Evolutionary conservation across 768 basidiomycete genomes (phyloP).

Genomic region (Boletus vermiculosoides): DNA sequence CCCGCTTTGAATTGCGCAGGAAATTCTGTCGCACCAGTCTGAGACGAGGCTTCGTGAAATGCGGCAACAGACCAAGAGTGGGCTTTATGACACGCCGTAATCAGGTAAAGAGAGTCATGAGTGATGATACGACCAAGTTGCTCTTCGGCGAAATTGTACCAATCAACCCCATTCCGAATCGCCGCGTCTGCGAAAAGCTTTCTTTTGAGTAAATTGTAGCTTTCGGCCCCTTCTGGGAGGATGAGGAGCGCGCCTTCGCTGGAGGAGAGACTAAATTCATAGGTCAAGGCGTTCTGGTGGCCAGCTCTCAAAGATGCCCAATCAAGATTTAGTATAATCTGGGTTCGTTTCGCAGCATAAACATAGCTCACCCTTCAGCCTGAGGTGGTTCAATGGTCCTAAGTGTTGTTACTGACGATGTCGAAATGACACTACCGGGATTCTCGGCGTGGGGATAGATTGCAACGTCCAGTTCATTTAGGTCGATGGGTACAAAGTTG

Average conservation of each 20-base stretch:
- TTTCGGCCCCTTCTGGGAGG: conserved; percentile 30
- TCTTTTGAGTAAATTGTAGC: conserved; percentile 20
- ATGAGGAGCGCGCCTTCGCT: conserved; percentile 31
- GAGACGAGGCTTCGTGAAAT: conserved; percentile 6
- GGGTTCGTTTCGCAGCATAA: neutral
- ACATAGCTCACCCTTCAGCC: neutral
- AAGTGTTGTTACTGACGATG: conserved; percentile 4
- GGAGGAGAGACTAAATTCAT: conserved; percentile 14
- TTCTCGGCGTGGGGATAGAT: conserved; percentile 7
- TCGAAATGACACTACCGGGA: conserved; percentile 12
- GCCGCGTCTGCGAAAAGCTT: conserved; percentile 22
- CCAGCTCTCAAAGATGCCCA: neutral
- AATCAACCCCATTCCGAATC: conserved; percentile 17
- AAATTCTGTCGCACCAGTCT: neutral
- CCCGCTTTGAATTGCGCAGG: conserved; percentile 17
- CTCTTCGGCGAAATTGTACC: conserved; percentile 29
- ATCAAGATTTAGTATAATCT: neutral
- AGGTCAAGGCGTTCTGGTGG: neutral
- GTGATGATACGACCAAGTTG: conserved; percentile 12
- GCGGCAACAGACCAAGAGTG: conserved; percentile 29
- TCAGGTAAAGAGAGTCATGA: conserved; percentile 29
- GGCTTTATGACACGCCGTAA: conserved; percentile 18
- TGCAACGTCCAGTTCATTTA: conserved; percentile 5
- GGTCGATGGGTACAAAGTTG: conserved; percentile 22
- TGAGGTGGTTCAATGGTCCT: conserved; percentile 2